Conservation (phyloP, 495 filamentous ascomycete genomes). For the Tuber umbilicatum region DNA sequence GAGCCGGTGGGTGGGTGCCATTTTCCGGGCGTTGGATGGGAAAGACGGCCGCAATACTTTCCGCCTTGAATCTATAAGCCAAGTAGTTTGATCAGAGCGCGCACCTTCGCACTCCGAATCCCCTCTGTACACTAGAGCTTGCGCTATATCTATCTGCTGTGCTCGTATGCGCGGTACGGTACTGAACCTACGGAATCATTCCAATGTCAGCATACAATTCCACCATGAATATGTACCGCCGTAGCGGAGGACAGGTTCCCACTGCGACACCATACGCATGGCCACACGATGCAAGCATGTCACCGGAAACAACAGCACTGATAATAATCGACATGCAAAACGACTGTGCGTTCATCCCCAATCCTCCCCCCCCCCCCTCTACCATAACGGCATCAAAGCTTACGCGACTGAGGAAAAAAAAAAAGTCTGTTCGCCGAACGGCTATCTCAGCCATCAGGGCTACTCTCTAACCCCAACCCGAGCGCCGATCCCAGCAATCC, state of each 20-base stretch:
- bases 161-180: neutral
- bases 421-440: constrained; percentile 54
- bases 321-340: constrained; percentile 70
- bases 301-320: constrained; percentile 56
- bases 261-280: constrained; percentile 53
- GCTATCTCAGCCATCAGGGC: constrained; percentile 57
- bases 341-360: constrained; percentile 50
- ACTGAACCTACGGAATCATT: neutral
- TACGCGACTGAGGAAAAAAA: constrained; percentile 21
- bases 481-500: constrained; percentile 52
- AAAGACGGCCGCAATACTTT: neutral
- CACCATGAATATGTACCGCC: neutral
- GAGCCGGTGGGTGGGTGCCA: neutral
- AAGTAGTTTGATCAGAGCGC: neutral
- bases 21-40: neutral
- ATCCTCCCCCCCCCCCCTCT: neutral
- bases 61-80: neutral
- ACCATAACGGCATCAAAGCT: constrained; percentile 9
- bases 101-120: neutral
- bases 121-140: neutral
- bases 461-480: constrained; percentile 52
- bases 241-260: neutral
- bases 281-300: constrained; percentile 57
- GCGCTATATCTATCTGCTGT: neutral
- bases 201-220: neutral